These are phyloP conservation scores for Auricularia sp. DNA, from an alignment of 768 basidiomycete species.

Conservation along the genomic window DNA sequence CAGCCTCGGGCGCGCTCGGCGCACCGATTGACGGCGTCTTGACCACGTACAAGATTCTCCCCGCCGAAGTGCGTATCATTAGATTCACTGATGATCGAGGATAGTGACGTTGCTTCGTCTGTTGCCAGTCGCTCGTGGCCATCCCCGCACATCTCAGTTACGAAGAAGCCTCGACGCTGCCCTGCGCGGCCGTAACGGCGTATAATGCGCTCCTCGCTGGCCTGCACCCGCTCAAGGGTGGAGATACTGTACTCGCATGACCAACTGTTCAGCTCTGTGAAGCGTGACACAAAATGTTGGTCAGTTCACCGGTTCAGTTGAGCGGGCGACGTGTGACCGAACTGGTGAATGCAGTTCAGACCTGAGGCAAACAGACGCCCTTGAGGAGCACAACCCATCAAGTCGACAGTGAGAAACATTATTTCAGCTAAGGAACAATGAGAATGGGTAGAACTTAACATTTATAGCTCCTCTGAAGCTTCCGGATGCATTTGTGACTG, in stretches of 20 bases:
- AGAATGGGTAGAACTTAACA: too few relatives aligned
- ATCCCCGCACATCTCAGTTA: conserved; percentile 51
- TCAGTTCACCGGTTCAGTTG: too few relatives aligned
- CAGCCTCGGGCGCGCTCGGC: conserved; percentile 5
- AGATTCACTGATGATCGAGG: neutral
- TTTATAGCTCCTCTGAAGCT: too few relatives aligned
- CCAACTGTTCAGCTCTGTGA: too few relatives aligned
- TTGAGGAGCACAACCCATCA: too few relatives aligned
- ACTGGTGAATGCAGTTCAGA: too few relatives aligned
- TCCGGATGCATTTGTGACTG: too few relatives aligned
- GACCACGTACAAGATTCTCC: conserved; percentile 42
- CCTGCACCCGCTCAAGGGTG: conserved; percentile 40
- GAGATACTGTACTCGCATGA: conserved; percentile 48
- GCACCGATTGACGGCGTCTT: conserved; percentile 23
- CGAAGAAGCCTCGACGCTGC: conserved; percentile 55
- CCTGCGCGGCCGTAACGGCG: conserved; percentile 44
- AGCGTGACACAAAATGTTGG: too few relatives aligned
- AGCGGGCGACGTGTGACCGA: too few relatives aligned
- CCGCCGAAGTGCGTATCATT: conserved; percentile 26
- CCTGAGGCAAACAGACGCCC: too few relatives aligned
- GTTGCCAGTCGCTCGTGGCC: conserved; percentile 27
- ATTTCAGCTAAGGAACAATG: too few relatives aligned
- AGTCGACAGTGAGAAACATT: too few relatives aligned
- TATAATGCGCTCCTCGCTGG: conserved; percentile 46
- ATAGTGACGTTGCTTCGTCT: neutral